These are phyloP conservation scores for Rhizopus microsporus DNA, from an alignment of 371 early-diverging fungal species.

Conservation along the genomic window DNA sequence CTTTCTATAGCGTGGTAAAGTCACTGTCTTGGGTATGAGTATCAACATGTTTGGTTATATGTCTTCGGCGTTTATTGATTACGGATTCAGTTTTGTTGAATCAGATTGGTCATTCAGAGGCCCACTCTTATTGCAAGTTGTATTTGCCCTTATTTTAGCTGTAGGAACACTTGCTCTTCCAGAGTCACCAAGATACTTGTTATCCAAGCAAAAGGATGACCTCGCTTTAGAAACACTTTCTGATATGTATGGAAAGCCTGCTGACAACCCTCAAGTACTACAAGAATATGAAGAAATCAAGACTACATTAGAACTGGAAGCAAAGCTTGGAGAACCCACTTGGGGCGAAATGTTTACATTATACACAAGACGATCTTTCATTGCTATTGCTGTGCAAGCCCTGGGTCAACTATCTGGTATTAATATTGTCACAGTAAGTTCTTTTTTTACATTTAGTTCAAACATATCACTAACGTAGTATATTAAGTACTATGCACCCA, in stretches of 20 bases:
- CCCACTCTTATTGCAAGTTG: slow-evolving; percentile 45
- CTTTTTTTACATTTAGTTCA: background rate
- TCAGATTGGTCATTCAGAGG: slow-evolving; percentile 43
- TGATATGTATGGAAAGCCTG: slow-evolving; percentile 62
- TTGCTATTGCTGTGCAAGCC: slow-evolving; percentile 71
- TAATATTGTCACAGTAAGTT: slow-evolving; percentile 61
- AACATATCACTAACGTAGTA: background rate
- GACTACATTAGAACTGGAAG: slow-evolving; percentile 65
- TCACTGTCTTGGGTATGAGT: slow-evolving; percentile 43
- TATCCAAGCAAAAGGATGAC: slow-evolving; percentile 37
- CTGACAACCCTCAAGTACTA: slow-evolving; percentile 52
- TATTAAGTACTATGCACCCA: slow-evolving; percentile 63
- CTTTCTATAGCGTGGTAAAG: slow-evolving; percentile 30
- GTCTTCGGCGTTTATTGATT: slow-evolving; percentile 45
- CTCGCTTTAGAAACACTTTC: slow-evolving; percentile 72
- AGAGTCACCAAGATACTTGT: slow-evolving; percentile 56
- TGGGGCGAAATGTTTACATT: slow-evolving; percentile 71
- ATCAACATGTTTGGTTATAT: slow-evolving; percentile 44
- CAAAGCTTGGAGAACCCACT: slow-evolving; percentile 60
- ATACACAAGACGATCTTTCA: slow-evolving; percentile 54
- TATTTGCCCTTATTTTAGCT: slow-evolving; percentile 48
- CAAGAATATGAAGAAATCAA: slow-evolving; percentile 77
- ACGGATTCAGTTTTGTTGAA: slow-evolving; percentile 33
- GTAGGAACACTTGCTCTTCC: slow-evolving; percentile 47
- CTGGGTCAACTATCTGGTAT: slow-evolving; percentile 67